These are phyloP conservation scores for Sequoia sempervirens DNA, from an alignment of 75 land plant genomes.

Conservation along the genomic window DNA sequence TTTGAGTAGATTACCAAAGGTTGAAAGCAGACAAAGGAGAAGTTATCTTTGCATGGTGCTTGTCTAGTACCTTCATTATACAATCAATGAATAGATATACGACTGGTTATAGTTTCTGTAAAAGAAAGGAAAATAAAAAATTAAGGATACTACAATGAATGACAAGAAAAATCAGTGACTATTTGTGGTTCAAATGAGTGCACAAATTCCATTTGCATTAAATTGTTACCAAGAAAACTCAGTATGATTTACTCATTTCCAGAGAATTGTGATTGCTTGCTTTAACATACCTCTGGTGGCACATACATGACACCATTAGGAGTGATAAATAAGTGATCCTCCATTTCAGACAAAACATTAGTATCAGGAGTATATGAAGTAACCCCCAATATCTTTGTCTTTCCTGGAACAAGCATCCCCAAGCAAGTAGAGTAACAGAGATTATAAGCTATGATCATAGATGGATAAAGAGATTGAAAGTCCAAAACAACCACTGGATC, in stretches of 20 bases:
- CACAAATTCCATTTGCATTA: background rate
- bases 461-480: constrained; percentile 97
- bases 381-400: constrained; percentile 70
- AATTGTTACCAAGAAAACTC: background rate
- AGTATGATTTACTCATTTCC: background rate
- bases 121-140: background rate
- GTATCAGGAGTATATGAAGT: constrained; percentile 53
- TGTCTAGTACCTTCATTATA: background rate
- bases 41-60: background rate
- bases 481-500: constrained; percentile 97
- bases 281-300: constrained; percentile 58
- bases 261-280: background rate
- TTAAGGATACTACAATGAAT: background rate
- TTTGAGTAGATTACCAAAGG: background rate
- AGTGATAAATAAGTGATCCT: constrained; percentile 52
- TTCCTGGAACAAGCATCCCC: constrained; percentile 66
- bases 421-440: constrained; percentile 92
- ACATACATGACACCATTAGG: constrained; percentile 94
- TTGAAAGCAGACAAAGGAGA: background rate
- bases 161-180: background rate
- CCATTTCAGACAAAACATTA: constrained; percentile 36
- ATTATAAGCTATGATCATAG: constrained; percentile 98
- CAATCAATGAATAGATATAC: background rate
- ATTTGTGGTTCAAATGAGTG: background rate
- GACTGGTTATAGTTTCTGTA: background rate